Percentiles rank a stretch among this genome's conserved stretches.
Evolutionary conservation across 2,329 filamentous ascomycete genomes (phyloP).

Genomic region (Curvularia sp.): DNA sequence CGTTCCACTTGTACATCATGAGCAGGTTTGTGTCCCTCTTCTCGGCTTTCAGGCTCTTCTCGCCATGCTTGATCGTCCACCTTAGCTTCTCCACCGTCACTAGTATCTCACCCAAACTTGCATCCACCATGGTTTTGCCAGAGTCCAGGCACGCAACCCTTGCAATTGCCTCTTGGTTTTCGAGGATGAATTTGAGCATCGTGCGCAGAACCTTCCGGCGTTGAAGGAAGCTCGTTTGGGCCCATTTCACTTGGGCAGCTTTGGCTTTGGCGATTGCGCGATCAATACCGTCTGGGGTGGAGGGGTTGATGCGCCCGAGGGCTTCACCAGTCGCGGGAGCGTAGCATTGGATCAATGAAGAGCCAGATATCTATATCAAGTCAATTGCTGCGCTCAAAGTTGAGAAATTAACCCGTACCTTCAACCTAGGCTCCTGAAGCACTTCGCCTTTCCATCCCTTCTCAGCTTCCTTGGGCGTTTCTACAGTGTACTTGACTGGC

Average conservation of each 20-base stretch:
- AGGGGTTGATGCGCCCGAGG: conserved; percentile 79
- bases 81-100: conserved; percentile 92
- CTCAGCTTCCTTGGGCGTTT: conserved; percentile 67
- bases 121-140: conserved; percentile 95
- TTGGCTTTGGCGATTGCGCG: conserved; percentile 75
- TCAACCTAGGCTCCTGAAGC: conserved; percentile 68
- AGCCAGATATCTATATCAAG: conserved; percentile 61
- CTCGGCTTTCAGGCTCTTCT: conserved; percentile 76
- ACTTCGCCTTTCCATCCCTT: conserved; percentile 62
- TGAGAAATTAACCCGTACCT: conserved; percentile 50
- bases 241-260: conserved; percentile 79
- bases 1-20: conserved; percentile 95
- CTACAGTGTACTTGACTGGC: conserved; percentile 66
- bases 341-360: conserved; percentile 79
- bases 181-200: conserved; percentile 81
- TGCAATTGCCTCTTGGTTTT: conserved; percentile 88
- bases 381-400: conserved; percentile 12
- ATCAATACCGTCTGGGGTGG: conserved; percentile 79
- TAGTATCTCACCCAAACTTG: conserved; percentile 90
- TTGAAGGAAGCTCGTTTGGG: conserved; percentile 76
- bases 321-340: conserved; percentile 87
- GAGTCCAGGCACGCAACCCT: conserved; percentile 87
- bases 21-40: conserved; percentile 84
- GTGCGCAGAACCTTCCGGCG: conserved; percentile 81
- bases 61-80: conserved; percentile 92